A percentile compares a stretch with the other conserved stretches of the same genome.
Conservation (phyloP, 2,329 filamentous ascomycete species). For the Podosphaera aphanis region DNA sequence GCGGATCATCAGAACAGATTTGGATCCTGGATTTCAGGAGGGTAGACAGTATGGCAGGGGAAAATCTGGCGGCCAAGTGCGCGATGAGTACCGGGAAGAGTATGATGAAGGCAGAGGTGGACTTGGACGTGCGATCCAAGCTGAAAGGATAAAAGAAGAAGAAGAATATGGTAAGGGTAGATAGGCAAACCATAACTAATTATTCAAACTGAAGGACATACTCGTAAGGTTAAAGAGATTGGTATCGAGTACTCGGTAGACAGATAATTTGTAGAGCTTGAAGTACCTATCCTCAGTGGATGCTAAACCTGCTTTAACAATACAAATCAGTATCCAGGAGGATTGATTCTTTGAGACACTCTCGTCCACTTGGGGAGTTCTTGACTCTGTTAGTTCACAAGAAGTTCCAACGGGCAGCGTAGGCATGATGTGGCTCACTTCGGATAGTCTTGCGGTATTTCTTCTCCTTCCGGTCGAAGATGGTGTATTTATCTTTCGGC, state of each 20-base stretch:
- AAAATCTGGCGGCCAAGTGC: slow-evolving; percentile 87
- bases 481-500: slow-evolving; percentile 88
- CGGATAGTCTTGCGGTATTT: slow-evolving; percentile 92
- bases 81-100: slow-evolving; percentile 93
- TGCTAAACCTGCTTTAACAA: no score
- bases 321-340: slow-evolving; percentile 52
- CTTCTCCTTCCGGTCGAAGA: slow-evolving; percentile 93
- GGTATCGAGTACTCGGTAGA: no score
- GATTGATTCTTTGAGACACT: slow-evolving; percentile 81
- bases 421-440: slow-evolving; percentile 33
- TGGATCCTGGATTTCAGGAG: slow-evolving; percentile 90
- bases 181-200: slow-evolving; percentile 15
- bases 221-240: no score
- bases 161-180: slow-evolving; percentile 34
- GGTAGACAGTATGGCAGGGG: slow-evolving; percentile 88
- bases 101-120: slow-evolving; percentile 88
- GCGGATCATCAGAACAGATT: slow-evolving; percentile 80
- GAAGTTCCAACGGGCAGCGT: neutral
- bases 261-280: no score
- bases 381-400: slow-evolving; percentile 16
- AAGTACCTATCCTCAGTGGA: no score
- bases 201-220: no score
- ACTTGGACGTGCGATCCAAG: slow-evolving; percentile 54
- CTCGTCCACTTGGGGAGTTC: slow-evolving; percentile 84
- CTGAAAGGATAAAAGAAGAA: slow-evolving; percentile 33